A percentile compares a stretch with the other conserved stretches of the same genome.
Evolutionary conservation across 495 filamentous ascomycete genomes (phyloP).

Genomic region (Hyphodiscus hymeniophilus): DNA sequence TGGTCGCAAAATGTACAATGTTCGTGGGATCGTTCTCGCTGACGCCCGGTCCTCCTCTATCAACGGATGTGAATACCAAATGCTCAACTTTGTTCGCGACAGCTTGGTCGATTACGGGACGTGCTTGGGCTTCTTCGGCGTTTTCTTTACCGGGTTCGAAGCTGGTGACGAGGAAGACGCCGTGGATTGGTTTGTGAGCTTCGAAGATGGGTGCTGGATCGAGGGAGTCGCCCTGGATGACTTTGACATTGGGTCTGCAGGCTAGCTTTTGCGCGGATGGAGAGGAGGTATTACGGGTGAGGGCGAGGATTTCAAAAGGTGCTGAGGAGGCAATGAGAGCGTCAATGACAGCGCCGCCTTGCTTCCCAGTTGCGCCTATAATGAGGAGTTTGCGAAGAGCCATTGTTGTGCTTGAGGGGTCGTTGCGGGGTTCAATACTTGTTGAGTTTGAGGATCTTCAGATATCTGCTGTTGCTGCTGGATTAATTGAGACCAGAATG

Average conservation of each 20-base stretch:
- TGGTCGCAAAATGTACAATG: slow-evolving; percentile 60
- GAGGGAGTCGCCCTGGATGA: slow-evolving; percentile 17
- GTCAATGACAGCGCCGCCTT: slow-evolving; percentile 55
- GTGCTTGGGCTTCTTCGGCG: slow-evolving; percentile 55
- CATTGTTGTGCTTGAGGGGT: slow-evolving; percentile 3
- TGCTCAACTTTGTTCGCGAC: slow-evolving; percentile 49
- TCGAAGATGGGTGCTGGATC: slow-evolving; percentile 30
- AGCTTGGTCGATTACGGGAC: slow-evolving; percentile 50
- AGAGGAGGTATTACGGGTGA: slow-evolving; percentile 54
- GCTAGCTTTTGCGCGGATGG: slow-evolving; percentile 43
- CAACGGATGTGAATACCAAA: slow-evolving; percentile 65
- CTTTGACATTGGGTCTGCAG: slow-evolving; percentile 25
- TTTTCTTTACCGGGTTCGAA: slow-evolving; percentile 21
- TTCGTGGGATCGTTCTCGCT: slow-evolving; percentile 49
- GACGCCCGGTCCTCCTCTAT: slow-evolving; percentile 51
- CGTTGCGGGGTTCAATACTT: background rate
- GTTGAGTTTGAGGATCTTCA: no score
- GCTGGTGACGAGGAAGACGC: slow-evolving; percentile 38
- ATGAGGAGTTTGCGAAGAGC: slow-evolving; percentile 37
- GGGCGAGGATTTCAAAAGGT: slow-evolving; percentile 54
- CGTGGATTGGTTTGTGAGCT: slow-evolving; percentile 36
- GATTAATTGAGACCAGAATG: no score
- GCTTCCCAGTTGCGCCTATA: slow-evolving; percentile 65
- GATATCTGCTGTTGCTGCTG: no score
- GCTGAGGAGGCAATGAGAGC: slow-evolving; percentile 39